Base-by-base conservation (phyloP, 768 basidiomycete species). In the Rhodotorula sphaerocarpa region DNA sequence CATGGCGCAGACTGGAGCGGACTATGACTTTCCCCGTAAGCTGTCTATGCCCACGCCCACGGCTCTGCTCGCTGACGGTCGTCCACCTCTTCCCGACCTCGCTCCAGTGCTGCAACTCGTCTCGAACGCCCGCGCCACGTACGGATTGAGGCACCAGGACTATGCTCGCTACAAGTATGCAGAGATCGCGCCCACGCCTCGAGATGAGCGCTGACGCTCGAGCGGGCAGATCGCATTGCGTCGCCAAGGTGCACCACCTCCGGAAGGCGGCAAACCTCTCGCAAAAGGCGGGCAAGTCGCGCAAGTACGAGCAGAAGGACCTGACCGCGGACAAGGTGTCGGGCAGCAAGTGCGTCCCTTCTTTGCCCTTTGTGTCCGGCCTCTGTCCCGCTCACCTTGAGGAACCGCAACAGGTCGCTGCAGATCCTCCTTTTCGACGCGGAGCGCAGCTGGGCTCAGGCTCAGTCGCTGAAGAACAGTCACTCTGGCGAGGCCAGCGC, bases 81-180 rank as follows among this genome's bases (percentile, higher is more conserved):
- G 14, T n/a, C 7, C 9, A 2, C n/a, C 55, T 36, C 23, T 39
- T 3, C 47, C 54, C n/a, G n/a, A n/a, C n/a, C 43, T 30, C 21
- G 16, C 25, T 18, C 11, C 63, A 69, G 70, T 70, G 23, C 43
- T 71, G 46, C 54, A 68, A 41, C 57, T 71, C 44, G 55, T 71
- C 34, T 62, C 92, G 74, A 86, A 89, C 73, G 90, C 95, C 73
- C 84, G 93, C 59, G 89, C 80, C 67, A 84, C 87, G 6, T 93
- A 92, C 75, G 93, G 93, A 10, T 77, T 95, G 65, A 84, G 92
- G 65, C 91, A 89, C 73, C 88, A 86, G 72, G 92, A 97, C 74
- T 86, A 84, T 75, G 78, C 80, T 56, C 84, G 91, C 55, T 96
- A 96, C 77, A 80, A 86, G 88, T 88, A 57, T 52, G 79, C 3